These are phyloP conservation scores for Cryptococcus sp. DNA, from an alignment of 1,284 basidiomycete species.

Conservation along the genomic window DNA sequence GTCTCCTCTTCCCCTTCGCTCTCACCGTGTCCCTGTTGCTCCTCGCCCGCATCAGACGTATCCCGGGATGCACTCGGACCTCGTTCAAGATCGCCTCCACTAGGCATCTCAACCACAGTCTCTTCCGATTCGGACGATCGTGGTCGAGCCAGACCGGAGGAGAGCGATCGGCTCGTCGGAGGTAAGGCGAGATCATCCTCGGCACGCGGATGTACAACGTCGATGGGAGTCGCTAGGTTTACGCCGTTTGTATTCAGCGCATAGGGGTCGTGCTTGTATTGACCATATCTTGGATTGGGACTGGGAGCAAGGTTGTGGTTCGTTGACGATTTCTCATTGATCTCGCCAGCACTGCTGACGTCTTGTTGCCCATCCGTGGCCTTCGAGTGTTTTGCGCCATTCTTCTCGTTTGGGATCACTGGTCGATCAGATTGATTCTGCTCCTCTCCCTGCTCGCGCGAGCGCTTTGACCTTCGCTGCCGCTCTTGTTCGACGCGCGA, in stretches of 20 bases:
- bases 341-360: background rate
- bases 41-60: constrained; percentile 3
- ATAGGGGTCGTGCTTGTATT: background rate
- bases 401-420: background rate
- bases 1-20: constrained; percentile 5
- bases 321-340: background rate
- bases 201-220: background rate
- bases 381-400: background rate
- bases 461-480: no score
- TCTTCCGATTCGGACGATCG: constrained; percentile 8
- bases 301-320: background rate
- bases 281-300: background rate
- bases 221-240: background rate
- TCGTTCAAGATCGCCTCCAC: background rate
- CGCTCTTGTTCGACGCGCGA: background rate
- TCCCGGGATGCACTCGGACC: background rate
- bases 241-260: background rate
- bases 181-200: no score
- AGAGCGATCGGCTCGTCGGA: no score
- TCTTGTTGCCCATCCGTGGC: background rate
- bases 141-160: background rate
- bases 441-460: no score
- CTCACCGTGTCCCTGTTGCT: constrained; percentile 8
- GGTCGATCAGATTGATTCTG: no score
- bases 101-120: constrained; percentile 4